Evolutionary conservation across 305 asterid genomes (phyloP).

Genomic region (Ajuga reptans): DNA sequence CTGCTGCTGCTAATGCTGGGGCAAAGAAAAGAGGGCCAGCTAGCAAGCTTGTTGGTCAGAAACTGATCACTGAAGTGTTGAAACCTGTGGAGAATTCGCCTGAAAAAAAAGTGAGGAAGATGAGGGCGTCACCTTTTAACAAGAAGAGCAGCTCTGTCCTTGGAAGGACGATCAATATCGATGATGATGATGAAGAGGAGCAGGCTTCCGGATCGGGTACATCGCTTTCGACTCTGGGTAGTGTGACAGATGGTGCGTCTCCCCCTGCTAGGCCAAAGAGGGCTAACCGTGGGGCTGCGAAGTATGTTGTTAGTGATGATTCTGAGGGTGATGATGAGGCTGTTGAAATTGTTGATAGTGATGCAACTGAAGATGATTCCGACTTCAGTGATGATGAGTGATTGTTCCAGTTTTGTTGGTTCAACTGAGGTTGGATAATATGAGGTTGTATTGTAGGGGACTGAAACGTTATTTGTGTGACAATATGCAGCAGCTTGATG

Average conservation of each 20-base stretch:
- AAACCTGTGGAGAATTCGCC: constrained; percentile 60
- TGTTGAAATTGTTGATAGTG: constrained; percentile 25
- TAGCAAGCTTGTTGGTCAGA: constrained; percentile 46
- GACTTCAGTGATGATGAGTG: constrained; percentile 40
- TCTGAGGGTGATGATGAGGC: constrained; percentile 41
- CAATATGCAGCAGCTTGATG: too few relatives aligned
- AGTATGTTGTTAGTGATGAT: constrained; percentile 59
- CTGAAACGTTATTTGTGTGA: too few relatives aligned
- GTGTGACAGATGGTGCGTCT: constrained; percentile 34
- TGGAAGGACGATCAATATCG: constrained; percentile 33
- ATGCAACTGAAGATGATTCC: constrained; percentile 30
- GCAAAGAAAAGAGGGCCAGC: constrained; percentile 51
- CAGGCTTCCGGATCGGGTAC: constrained; percentile 27
- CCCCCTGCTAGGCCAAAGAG: constrained; percentile 49
- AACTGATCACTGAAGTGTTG: constrained; percentile 61
- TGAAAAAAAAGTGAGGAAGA: constrained; percentile 73
- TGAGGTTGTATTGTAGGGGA: too few relatives aligned
- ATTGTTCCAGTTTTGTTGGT: constrained; percentile 4
- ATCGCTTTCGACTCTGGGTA: constrained; percentile 38
- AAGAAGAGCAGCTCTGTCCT: constrained; percentile 78
- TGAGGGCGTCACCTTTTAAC: constrained; percentile 86
- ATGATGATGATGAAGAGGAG: constrained; percentile 33
- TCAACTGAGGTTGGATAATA: neutral
- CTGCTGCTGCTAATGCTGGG: constrained; percentile 27
- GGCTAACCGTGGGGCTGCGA: constrained; percentile 31